Base-by-base conservation (phyloP, 768 basidiomycete genomes). In the Suillus weaverae region DNA sequence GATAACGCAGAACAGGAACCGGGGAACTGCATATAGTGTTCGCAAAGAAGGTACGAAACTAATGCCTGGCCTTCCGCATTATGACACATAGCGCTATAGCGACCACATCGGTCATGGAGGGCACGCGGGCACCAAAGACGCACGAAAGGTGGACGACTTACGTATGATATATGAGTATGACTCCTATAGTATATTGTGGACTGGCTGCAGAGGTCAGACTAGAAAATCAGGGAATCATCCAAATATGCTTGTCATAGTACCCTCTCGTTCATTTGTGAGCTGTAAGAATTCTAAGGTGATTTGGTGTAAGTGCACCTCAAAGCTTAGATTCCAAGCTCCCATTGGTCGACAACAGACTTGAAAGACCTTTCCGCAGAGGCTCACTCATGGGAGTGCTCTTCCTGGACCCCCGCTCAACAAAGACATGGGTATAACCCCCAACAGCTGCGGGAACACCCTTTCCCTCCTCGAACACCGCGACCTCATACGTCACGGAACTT, bases 351-450 rank as follows among this genome's bases (percentile, higher is more conserved):
- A 51, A 33, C 33, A 75, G 54, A 36, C 64, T 68, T 56, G 64
- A 62, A 38, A 92, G 75, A 0, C 88, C 89, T 3, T 70, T 75
- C 66, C 79, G 81, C 33, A 78, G 81, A 62, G 67, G 72, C 2
- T 71, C 62, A 41, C 69, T 74, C 70, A 92, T 88, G 0, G 78
- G 67, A 0, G 76, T 74, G 64, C 88, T 88, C 77, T 84, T 87
- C 55, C 92, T 77, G 50, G 83, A 84, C 62, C 70, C 68, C 51
- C 82, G 84, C 33, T 86, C 85, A 4, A 94, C 92, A 71, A 93
- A 94, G n/a, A 94, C 92, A 73, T 94, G 92, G 0, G 90, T 93
- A 62, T 94, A 93, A 11, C 82, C 83, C 18, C 83, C 84, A 1
- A 84, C 81, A 2, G 81, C 83, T 20, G 76, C 78, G 0, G 80